Base-by-base conservation (phyloP, 2,329 filamentous ascomycete genomes). In the Arthrobotrys musiformis region DNA sequence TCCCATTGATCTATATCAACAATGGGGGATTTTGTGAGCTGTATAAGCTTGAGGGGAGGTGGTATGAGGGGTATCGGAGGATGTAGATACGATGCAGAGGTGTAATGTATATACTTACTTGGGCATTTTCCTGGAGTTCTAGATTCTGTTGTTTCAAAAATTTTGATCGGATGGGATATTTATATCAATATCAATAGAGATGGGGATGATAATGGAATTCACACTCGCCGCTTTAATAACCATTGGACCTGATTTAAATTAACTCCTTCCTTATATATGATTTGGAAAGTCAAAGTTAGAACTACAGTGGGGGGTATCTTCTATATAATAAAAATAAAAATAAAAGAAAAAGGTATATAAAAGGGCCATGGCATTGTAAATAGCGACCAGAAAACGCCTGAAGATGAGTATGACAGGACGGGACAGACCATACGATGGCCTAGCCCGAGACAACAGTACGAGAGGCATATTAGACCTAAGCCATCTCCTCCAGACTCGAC, bases 401-500 rank as follows among this genome's bases (percentile, higher is more conserved):
- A n/a, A n/a, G n/a, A n/a, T n/a, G n/a, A n/a, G n/a, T n/a, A n/a
- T n/a, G n/a, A n/a, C n/a, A n/a, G n/a, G n/a, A n/a, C n/a, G n/a
- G n/a, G n/a, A n/a, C n/a, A n/a, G n/a, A n/a, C n/a, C n/a, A n/a
- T n/a, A n/a, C n/a, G n/a, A n/a, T n/a, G n/a, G n/a, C n/a, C n/a
- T n/a, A 15, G 5, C 37, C 6, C 6, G 37, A 40, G 37, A 9
- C 3, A 13, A 6, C 3, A 40, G 3, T 3, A 9, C 6, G 37
- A n/a, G 6, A 40, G 28, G 30, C n/a, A 17, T 26, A 33, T 30
- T 13, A 19, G 4, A 54, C 4, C 1, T 33, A 75, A 19, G 63
- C 24, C 60, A 42, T 77, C 40, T 24, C 75, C 1, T 79, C 81
- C n/a, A 86, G 82, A 35, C 83, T 83, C 15, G 81, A 82, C 80